Evolutionary conservation across 208 protist genomes (phyloP).

Genomic region (Trypanosoma scelopori): DNA sequence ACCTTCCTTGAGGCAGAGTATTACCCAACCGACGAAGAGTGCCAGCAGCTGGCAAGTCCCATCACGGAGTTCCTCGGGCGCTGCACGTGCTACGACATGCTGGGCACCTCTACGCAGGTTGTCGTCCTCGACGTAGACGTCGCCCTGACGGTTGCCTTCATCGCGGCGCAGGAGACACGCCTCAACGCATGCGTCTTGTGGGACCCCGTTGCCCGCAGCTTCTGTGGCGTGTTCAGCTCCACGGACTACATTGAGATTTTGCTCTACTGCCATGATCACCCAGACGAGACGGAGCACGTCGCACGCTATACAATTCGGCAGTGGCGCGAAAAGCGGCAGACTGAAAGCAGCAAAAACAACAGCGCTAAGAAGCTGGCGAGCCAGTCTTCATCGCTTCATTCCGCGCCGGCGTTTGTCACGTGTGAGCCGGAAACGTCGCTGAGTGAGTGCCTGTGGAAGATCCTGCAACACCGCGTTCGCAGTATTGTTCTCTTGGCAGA

Average conservation of each 20-base stretch:
- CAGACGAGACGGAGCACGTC: constrained; percentile 55
- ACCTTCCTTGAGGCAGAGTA: constrained; percentile 50
- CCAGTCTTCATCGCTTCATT: constrained; percentile 15
- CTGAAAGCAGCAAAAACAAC: background rate
- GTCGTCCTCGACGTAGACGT: constrained; percentile 79
- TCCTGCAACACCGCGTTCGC: constrained; percentile 53
- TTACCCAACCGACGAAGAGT: constrained; percentile 58
- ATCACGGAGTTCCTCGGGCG: constrained; percentile 67
- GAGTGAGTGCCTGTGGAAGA: constrained; percentile 64
- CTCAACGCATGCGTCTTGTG: constrained; percentile 82
- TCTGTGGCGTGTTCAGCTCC: constrained; percentile 75
- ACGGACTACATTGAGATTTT: constrained; percentile 90
- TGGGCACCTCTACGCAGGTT: constrained; percentile 85
- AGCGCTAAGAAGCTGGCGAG: background rate
- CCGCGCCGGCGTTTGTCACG: constrained; percentile 27
- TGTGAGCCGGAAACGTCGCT: constrained; percentile 70
- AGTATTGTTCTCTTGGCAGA: constrained; percentile 65
- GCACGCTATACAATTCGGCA: constrained; percentile 67
- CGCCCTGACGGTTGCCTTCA: constrained; percentile 77
- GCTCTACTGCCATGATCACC: constrained; percentile 70
- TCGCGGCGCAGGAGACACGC: constrained; percentile 85
- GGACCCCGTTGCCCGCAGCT: constrained; percentile 49
- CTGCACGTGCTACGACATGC: constrained; percentile 84
- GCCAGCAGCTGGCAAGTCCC: constrained; percentile 48
- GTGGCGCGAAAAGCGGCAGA: constrained; percentile 40